Percentiles rank a stretch among this genome's conserved stretches.
Evolutionary conservation across 768 basidiomycete species (phyloP).

Genomic region (Boletus sensibilis): DNA sequence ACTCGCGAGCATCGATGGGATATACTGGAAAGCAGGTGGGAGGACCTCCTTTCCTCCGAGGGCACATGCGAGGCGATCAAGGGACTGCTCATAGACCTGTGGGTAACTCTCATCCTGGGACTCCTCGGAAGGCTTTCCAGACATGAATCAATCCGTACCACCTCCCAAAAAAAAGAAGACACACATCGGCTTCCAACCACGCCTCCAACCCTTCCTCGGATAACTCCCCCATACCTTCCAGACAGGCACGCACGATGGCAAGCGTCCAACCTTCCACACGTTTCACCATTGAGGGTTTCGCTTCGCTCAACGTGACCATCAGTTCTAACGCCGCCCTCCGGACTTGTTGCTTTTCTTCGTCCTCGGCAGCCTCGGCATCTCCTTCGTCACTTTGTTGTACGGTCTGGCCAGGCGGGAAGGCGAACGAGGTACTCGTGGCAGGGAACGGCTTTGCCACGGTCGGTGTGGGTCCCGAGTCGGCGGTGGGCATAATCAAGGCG

Average conservation of each 20-base stretch:
- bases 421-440: conserved; percentile 34
- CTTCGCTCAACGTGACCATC: conserved; percentile 78
- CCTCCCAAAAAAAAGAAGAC: conserved; percentile 33
- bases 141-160: not conserved
- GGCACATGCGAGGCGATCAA: conserved; percentile 80
- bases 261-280: conserved; percentile 69
- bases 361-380: conserved; percentile 42
- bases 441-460: conserved; percentile 49
- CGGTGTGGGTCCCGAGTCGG: conserved; percentile 52
- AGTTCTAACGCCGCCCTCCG: conserved; percentile 78
- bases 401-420: conserved; percentile 38
- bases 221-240: conserved; percentile 81
- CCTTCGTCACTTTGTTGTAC: conserved; percentile 31
- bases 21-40: conserved; percentile 78
- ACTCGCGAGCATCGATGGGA: conserved; percentile 76
- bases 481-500: conserved; percentile 64
- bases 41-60: conserved; percentile 74
- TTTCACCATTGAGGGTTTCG: conserved; percentile 65
- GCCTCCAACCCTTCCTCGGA: conserved; percentile 55
- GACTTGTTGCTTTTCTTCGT: conserved; percentile 68
- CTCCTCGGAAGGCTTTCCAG: conserved; percentile 58
- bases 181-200: conserved; percentile 77
- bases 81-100: conserved; percentile 75
- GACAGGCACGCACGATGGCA: conserved; percentile 67
- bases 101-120: conserved; percentile 62